Base-by-base conservation (phyloP, 2,329 filamentous ascomycete species). In the Ophiostoma pallidulum region DNA sequence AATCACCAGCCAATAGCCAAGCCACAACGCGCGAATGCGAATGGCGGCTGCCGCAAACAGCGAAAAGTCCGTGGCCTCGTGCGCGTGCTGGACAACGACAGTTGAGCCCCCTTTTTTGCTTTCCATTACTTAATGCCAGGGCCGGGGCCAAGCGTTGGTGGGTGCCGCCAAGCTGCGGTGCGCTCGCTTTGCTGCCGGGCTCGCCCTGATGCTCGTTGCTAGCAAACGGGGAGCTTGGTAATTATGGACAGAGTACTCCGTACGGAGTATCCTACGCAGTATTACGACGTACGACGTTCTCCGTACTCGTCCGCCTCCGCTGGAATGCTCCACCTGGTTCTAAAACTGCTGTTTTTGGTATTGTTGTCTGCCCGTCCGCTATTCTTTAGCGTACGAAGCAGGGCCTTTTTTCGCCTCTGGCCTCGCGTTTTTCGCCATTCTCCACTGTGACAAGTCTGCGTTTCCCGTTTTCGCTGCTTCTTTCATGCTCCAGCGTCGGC, bases 1-100 rank as follows among this genome's bases (percentile, higher is more conserved):
- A 53, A 53, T 54, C 51, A 16, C 20, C 37, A 18, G 48, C 52
- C 51, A 54, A 54, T 52, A 2, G 40, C 35, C 18, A 22, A 19
- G 19, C 33, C 20, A 16, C 9, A 26, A 19, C n/a, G n/a, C n/a
- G 26, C 24, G 29, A 29, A 16, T 26, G 26, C 38, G n/a, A n/a
- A n/a, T 29, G 10, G 38, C 38, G 28, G 14, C 20, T 7, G 28
- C 41, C 36, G 46, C 46, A 48, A 42, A 31, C 33, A 33, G 18
- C 33, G 10, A 26, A 36, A 7, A 32, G 35, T 16, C 39, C 19
- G 37, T 20, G 37, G 39, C 46, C 51, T 53, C 14, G 43, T 46
- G 48, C 18, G 19, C 48, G 46, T 44, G 46, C 47, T 33, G 38
- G 36, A 19, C 40, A 47, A 19, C n/a, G n/a, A n/a, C n/a, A n/a